These are phyloP conservation scores for Pseudopithomyces maydicus DNA, from an alignment of 2,329 filamentous ascomycete genomes.

Conservation along the genomic window DNA sequence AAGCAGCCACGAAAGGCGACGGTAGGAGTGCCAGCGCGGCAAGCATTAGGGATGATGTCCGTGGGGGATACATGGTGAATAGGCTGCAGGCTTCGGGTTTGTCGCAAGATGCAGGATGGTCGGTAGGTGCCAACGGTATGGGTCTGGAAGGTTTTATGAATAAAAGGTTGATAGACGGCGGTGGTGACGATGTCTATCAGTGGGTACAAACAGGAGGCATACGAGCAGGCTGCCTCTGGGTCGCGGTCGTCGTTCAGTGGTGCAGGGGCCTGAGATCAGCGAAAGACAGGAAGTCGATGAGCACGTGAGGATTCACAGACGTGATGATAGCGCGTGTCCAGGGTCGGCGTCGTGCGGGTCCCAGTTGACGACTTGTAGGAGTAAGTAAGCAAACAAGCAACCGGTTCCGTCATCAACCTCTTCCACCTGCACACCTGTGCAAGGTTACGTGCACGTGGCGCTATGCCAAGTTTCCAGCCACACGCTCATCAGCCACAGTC, in stretches of 20 bases:
- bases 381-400: not conserved
- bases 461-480: slow-evolving; percentile 8
- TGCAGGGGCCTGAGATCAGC: not conserved
- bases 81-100: not conserved
- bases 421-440: not conserved
- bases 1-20: slow-evolving; percentile 43
- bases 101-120: not conserved
- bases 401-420: slow-evolving; percentile 11
- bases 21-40: slow-evolving; percentile 33
- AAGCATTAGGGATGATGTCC: slow-evolving; percentile 27
- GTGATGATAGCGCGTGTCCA: slow-evolving; percentile 11
- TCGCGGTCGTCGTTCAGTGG: not conserved
- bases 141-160: not conserved
- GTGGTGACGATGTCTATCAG: not conserved
- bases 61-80: slow-evolving; percentile 34
- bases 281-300: not conserved
- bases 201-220: slow-evolving; percentile 13
- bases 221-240: not conserved
- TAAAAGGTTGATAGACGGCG: not conserved
- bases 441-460: slow-evolving; percentile 9
- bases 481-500: not conserved
- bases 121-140: not conserved
- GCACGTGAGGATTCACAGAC: not conserved
- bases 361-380: not conserved
- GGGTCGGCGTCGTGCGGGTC: not conserved